Evolutionary conservation across 2,329 filamentous ascomycete species (phyloP), one percentile per base, ranked within the genome.

Genomic region (Sporothrix globosa): DNA sequence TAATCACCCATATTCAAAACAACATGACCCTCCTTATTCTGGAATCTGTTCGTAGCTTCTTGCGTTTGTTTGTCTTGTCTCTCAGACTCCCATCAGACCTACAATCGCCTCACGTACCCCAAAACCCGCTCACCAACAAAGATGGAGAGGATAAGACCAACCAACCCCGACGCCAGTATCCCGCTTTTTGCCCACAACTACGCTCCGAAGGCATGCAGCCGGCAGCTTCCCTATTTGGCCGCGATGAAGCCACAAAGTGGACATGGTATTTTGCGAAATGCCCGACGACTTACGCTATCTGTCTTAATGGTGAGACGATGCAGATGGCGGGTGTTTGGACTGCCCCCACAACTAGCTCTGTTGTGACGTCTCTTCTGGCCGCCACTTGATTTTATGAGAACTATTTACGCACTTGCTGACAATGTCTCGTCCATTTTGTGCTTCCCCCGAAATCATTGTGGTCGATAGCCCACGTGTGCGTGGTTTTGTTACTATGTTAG

Each of bases 171-270:
- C 21, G 39, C 19, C 13, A 41, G 41, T 5, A 46, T 63, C n/a
- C 19, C n/a, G 34, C 19, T 39, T 7, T 11, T 46, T 13, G 41
- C 39, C 46, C 58, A 27, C n/a, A 17, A 11, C 21, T 4, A 46
- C 58, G 58, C 39, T 21, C 58, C 58, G 34, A 21, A 13, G 4
- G 41, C 41, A 63, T 27, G 21, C 24, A 2, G 39, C 39, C 58
- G 58, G 58, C n/a, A 61, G 34, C 39, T 9, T 46, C 27, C 58
- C 58, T 61, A 61, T 61, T 61, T 61, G 58, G 58, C 39, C n/a
- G n/a, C 11, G 21, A 44, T 10, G 21, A 17, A 5, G 2, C 19
- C 39, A 61, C 19, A 27, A 11, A 61, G 58, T 61, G 11, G 21
- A 46, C 58, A 63, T 21, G 58, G 14, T 34, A 34, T 27, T 46